A percentile compares a stretch with the other conserved stretches of the same genome.
phyloP scores from a whole-genome alignment of 345 rosid species.

The Aethionema arabicum region DNA sequence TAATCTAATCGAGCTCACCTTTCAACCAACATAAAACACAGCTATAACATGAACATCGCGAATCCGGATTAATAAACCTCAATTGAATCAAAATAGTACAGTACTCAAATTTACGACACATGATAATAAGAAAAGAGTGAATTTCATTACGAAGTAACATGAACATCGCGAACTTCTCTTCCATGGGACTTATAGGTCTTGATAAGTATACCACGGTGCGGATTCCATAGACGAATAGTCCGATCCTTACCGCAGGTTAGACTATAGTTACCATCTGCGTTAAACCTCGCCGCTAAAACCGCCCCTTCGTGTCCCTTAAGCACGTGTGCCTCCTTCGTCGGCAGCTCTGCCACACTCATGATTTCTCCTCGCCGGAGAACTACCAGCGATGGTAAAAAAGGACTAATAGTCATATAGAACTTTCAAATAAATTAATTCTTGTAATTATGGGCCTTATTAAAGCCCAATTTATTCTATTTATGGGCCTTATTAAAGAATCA shows the following conservation, averaged over 20 bases:
- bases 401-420: conserved; percentile 12
- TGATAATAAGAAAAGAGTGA: background rate
- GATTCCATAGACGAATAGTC: conserved; percentile 97
- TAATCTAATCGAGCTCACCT: background rate
- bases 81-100: background rate
- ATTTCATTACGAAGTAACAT: conserved; percentile 69
- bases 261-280: conserved; percentile 89
- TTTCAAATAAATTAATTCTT: background rate
- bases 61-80: background rate
- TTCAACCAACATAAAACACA: no score
- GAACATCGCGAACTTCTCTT: conserved; percentile 97
- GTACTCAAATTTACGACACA: background rate
- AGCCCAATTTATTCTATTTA: background rate
- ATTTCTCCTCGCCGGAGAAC: conserved; percentile 23
- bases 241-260: conserved; percentile 95
- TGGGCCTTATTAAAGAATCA: no score
- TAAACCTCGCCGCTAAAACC: conserved; percentile 84
- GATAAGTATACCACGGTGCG: conserved; percentile 90
- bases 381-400: background rate
- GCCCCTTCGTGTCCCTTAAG: conserved; percentile 84
- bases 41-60: no score
- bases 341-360: conserved; percentile 61
- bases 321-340: conserved; percentile 57
- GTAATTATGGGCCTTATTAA: conserved; percentile 9
- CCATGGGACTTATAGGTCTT: conserved; percentile 97